Conservation (phyloP, 768 basidiomycete genomes). For the Xerocomellus intermedius region DNA sequence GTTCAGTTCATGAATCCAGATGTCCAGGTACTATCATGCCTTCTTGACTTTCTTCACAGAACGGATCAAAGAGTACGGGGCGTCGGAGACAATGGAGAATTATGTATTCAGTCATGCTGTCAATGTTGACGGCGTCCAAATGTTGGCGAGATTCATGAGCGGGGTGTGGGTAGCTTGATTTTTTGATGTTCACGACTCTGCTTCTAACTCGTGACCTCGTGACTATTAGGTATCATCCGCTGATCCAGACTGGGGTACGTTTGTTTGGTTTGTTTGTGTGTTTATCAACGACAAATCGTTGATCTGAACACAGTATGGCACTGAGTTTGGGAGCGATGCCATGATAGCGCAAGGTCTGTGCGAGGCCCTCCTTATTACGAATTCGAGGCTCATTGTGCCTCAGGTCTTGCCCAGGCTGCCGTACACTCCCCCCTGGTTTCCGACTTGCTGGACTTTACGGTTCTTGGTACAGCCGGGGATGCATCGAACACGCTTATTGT, state of each 20-base stretch:
- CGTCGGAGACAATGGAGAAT: conserved; percentile 41
- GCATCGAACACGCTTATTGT: background rate
- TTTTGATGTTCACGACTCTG: background rate
- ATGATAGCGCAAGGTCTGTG: conserved; percentile 49
- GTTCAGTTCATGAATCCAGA: conserved; percentile 32
- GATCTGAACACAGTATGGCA: conserved; percentile 43
- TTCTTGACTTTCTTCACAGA: conserved; percentile 41
- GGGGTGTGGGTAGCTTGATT: conserved; percentile 32
- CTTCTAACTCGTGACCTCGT: background rate
- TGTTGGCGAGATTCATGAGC: conserved; percentile 35
- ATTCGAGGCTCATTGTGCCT: background rate
- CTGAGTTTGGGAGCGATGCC: conserved; percentile 50
- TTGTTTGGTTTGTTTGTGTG: background rate
- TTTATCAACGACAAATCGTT: background rate
- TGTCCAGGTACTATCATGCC: conserved; percentile 32
- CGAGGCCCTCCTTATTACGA: too few relatives aligned
- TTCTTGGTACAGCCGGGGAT: background rate
- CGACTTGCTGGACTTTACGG: conserved; percentile 33
- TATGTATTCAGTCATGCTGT: conserved; percentile 43
- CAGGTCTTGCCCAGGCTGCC: conserved; percentile 52
- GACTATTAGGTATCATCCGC: conserved; percentile 46
- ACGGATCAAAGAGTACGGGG: conserved; percentile 39
- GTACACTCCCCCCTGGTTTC: conserved; percentile 35
- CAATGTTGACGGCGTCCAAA: conserved; percentile 32
- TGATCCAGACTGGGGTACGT: conserved; percentile 58